Evolutionary conservation across 805 yeast genomes (phyloP).

Genomic region (Candida andamanensis): DNA sequence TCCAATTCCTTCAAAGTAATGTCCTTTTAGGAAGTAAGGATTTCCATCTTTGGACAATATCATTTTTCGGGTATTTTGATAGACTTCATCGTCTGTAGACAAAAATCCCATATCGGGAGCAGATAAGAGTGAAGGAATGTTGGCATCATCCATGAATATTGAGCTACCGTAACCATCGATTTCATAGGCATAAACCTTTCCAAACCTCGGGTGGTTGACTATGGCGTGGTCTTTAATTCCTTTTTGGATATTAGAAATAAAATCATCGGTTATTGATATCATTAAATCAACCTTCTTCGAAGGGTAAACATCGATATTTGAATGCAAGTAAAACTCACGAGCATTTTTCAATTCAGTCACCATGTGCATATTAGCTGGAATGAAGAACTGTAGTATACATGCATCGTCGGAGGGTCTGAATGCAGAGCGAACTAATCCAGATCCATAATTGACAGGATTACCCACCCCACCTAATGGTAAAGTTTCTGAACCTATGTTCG

Average conservation of each 20-base stretch:
- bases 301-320: neutral
- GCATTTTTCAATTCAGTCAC: conserved; percentile 52
- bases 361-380: conserved; percentile 83
- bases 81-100: conserved; percentile 46
- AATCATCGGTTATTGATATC: conserved; percentile 21
- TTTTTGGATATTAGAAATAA: conserved; percentile 38
- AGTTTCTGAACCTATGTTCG: conserved; percentile 77
- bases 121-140: conserved; percentile 75
- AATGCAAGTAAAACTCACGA: conserved; percentile 16
- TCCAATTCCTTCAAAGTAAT: conserved; percentile 69
- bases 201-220: conserved; percentile 62
- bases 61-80: conserved; percentile 78
- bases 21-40: conserved; percentile 70
- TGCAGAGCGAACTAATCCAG: conserved; percentile 75
- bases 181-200: conserved; percentile 81
- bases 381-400: conserved; percentile 68
- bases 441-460: conserved; percentile 68
- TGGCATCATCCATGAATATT: conserved; percentile 84
- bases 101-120: conserved; percentile 75
- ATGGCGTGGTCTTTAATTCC: conserved; percentile 65
- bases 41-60: conserved; percentile 63
- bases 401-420: conserved; percentile 90
- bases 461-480: conserved; percentile 75
- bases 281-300: conserved; percentile 8
- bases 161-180: conserved; percentile 81